Conservation (phyloP, 805 yeast species). For the Cyberlindnera nakhonratchasimensis region DNA sequence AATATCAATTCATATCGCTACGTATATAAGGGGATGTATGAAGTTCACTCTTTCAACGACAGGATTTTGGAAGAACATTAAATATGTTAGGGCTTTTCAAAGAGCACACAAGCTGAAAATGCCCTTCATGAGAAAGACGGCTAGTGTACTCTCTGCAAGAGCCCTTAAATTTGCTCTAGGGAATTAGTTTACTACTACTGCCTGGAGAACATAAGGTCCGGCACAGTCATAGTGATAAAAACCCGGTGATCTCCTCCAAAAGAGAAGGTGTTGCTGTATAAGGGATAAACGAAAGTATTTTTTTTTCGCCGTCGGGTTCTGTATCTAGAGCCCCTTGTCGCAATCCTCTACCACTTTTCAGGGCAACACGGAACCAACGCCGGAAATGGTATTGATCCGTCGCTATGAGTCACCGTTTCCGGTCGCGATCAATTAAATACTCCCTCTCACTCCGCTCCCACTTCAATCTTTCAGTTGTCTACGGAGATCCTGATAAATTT, state of each 20-base stretch:
- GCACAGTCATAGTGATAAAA: conserved; percentile 46
- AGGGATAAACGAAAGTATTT: neutral
- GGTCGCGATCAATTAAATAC: conserved; percentile 2
- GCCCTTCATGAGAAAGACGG: neutral
- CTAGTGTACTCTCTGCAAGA: conserved; percentile 23
- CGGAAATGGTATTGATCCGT: conserved; percentile 1
- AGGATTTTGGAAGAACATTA: neutral
- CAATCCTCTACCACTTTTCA: neutral
- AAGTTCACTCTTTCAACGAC: too few relatives aligned
- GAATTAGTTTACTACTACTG: conserved; percentile 54
- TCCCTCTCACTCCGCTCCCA: too few relatives aligned
- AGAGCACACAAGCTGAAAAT: conserved; percentile 13
- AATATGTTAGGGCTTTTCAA: conserved; percentile 19
- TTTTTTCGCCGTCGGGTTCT: too few relatives aligned
- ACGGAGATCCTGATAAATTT: neutral
- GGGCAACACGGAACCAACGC: conserved; percentile 3
- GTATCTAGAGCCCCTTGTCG: too few relatives aligned
- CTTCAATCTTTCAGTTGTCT: neutral
- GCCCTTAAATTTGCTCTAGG: conserved; percentile 33
- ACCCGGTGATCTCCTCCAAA: conserved; percentile 29
- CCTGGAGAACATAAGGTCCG: conserved; percentile 17
- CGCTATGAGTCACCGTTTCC: conserved; percentile 7
- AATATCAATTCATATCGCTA: too few relatives aligned
- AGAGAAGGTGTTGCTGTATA: neutral
- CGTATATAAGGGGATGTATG: too few relatives aligned